Conservation (phyloP, 345 rosid genomes). For the Odontarrhena argentea region DNA sequence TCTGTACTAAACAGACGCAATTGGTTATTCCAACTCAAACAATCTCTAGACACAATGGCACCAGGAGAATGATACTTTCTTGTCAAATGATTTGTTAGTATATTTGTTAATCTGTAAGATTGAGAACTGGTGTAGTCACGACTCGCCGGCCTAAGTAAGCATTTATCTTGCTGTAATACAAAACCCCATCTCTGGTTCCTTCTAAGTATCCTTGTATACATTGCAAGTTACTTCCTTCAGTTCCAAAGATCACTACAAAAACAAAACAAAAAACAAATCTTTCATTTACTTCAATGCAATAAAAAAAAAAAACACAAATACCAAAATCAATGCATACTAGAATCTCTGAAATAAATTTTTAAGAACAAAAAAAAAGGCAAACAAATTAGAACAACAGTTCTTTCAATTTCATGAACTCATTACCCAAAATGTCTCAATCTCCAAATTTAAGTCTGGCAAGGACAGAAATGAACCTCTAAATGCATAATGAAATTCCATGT, state of each 20-base stretch:
- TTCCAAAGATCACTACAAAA: constrained; percentile 32
- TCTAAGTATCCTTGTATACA: constrained; percentile 67
- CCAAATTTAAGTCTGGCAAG: neutral
- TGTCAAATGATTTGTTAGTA: constrained; percentile 37
- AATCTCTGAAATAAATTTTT: neutral
- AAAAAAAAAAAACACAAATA: neutral
- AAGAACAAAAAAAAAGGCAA: neutral
- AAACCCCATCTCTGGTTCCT: constrained; percentile 62
- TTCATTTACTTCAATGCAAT: neutral
- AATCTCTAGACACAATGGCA: constrained; percentile 32
- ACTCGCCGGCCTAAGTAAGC: constrained; percentile 42
- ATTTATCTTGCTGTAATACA: constrained; percentile 52
- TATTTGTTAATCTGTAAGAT: constrained; percentile 36
- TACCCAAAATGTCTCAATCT: neutral
- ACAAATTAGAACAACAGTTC: neutral
- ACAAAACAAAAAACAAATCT: neutral
- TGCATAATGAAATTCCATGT: neutral
- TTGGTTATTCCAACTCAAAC: constrained; percentile 39
- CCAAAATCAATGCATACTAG: neutral
- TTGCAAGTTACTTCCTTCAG: constrained; percentile 43
- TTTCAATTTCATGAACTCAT: neutral
- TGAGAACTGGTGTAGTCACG: constrained; percentile 39
- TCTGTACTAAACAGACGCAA: constrained; percentile 70
- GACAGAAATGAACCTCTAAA: neutral
- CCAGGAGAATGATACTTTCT: constrained; percentile 43